Evolutionary conservation across 768 basidiomycete genomes (phyloP), one percentile per base, ranked within the genome.

Genomic region (Phaeotremella skinneri): DNA sequence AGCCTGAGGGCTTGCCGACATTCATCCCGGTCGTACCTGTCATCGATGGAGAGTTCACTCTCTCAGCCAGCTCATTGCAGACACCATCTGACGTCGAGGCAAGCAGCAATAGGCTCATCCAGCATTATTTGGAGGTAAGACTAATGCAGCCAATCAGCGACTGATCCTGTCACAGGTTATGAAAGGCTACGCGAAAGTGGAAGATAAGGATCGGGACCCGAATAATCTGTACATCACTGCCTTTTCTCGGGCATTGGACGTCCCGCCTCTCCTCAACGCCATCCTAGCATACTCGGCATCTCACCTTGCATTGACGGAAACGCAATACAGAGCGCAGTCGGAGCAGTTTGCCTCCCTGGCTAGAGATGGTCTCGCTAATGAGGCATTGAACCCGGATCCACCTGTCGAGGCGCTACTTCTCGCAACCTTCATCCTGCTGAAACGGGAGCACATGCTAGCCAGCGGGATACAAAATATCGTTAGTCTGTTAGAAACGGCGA

Each of bases 121-220:
- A 45, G 21, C 43, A 45, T 20, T 45, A 45, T 23, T 20, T 45
- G 21, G 43, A 45, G 11, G 43, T 45, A 20, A 45, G 43, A 7
- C 23, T 20, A 23, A 7, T 7, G 9, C 7, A 37, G 34, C 34
- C 34, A 7, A 7, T 37, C 34, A 17, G 17, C 7, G 7, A 37
- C 17, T 37, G 34, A 37, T 17, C 17, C 17, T 37, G 9, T 45
- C 14, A 39, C 17, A 53, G 52, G 52, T 53, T 7, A 53, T 53
- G 52, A 53, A 53, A 25, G 52, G 52, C 3, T 53, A 37, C 25
- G 52, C 52, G 31, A 53, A 53, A 39, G 52, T 53, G 11, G 52
- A 39, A 25, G 52, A 53, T 25, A 29, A 34, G n/a, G 52, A 53
- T 39, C 52, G 52, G 17, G 52, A 53, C 25, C 13, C 11, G 13